phyloP scores from a whole-genome alignment of 352 stramenopile genomes.

The Globisporangium mamillatum region DNA sequence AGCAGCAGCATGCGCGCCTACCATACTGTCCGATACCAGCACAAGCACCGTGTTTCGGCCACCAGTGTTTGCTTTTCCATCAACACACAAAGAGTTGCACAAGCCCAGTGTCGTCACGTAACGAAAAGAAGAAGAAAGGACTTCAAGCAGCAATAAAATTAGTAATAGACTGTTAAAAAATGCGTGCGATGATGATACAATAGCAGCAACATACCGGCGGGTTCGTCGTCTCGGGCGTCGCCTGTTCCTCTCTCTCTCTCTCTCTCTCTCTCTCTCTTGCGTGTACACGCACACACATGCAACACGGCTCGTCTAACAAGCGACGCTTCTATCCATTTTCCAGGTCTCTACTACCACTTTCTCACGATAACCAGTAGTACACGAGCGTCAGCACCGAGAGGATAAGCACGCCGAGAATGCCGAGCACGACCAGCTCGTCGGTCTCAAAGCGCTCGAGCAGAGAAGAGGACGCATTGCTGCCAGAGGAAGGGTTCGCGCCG shows the following conservation, averaged over 20 bases:
- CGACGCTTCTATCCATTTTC: slow-evolving; percentile 6
- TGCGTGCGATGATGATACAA: neutral
- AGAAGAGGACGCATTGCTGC: neutral
- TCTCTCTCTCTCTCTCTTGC: neutral
- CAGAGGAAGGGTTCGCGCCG: neutral
- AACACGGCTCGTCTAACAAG: neutral
- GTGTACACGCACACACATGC: neutral
- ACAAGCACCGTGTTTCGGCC: slow-evolving; percentile 18
- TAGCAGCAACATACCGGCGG: neutral
- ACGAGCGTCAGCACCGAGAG: slow-evolving; percentile 20
- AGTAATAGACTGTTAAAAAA: slow-evolving; percentile 10
- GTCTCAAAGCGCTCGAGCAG: slow-evolving; percentile 19
- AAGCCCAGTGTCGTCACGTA: neutral
- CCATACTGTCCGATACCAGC: neutral
- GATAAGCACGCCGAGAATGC: slow-evolving; percentile 16
- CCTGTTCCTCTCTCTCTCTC: neutral
- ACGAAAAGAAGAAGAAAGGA: slow-evolving; percentile 2
- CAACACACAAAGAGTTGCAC: neutral
- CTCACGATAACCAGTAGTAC: slow-evolving; percentile 20
- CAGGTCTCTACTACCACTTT: neutral
- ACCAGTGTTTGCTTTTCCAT: slow-evolving; percentile 25
- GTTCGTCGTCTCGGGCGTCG: neutral
- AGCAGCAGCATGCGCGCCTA: neutral
- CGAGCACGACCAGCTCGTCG: slow-evolving; percentile 19
- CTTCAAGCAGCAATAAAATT: slow-evolving; percentile 7